These are phyloP conservation scores for Podila epigama DNA, from an alignment of 192 early-diverging fungal genomes.

Conservation along the genomic window DNA sequence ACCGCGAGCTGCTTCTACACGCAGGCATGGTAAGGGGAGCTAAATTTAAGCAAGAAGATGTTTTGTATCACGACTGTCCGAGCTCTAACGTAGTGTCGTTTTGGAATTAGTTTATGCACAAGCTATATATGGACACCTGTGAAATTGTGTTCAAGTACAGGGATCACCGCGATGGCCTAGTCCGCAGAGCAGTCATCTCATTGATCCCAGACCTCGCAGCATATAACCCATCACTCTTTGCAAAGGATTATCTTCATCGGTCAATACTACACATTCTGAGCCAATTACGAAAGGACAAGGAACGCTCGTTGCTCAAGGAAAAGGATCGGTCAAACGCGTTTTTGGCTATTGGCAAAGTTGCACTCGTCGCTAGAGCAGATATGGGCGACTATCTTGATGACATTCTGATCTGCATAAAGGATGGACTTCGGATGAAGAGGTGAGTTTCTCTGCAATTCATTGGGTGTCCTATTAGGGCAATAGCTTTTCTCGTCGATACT, in stretches of 20 bases:
- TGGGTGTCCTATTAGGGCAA: too few relatives aligned
- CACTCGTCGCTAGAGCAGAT: slow-evolving; percentile 76
- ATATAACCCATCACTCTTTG: slow-evolving; percentile 79
- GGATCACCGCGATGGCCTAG: slow-evolving; percentile 79
- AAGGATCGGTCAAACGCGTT: slow-evolving; percentile 67
- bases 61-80: neutral
- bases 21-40: slow-evolving; percentile 72
- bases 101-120: slow-evolving; percentile 78
- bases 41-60: neutral
- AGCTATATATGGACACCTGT: slow-evolving; percentile 76
- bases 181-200: slow-evolving; percentile 82
- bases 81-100: neutral
- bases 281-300: slow-evolving; percentile 75
- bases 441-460: slow-evolving; percentile 31
- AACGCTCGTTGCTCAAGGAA: slow-evolving; percentile 59
- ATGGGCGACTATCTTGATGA: slow-evolving; percentile 84
- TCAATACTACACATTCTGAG: slow-evolving; percentile 78
- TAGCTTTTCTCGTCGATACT: too few relatives aligned
- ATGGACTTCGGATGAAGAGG: slow-evolving; percentile 75
- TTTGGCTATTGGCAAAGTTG: slow-evolving; percentile 85
- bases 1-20: slow-evolving; percentile 80
- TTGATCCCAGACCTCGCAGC: slow-evolving; percentile 85
- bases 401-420: slow-evolving; percentile 79
- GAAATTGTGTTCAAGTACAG: slow-evolving; percentile 80
- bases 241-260: slow-evolving; percentile 69